Evolutionary conservation across 495 filamentous ascomycete species (phyloP).

Genomic region (Podospora fimiseda): DNA sequence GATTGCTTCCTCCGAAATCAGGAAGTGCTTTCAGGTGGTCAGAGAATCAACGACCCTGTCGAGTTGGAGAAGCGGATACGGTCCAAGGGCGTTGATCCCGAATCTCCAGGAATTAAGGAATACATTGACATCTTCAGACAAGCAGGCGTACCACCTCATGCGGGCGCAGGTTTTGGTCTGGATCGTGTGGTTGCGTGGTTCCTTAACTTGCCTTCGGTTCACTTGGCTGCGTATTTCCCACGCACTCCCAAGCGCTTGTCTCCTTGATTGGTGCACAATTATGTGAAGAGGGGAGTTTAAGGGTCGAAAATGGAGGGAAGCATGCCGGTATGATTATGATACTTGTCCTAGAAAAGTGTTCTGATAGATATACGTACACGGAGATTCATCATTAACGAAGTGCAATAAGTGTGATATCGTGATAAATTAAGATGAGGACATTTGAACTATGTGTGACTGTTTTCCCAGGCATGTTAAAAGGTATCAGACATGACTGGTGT

Average conservation of each 20-base stretch:
- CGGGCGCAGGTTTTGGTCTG: constrained; percentile 76
- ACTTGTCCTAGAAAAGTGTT: no score
- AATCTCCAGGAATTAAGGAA: constrained; percentile 66
- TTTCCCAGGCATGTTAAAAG: no score
- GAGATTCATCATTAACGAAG: no score
- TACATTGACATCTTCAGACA: constrained; percentile 65
- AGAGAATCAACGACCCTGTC: constrained; percentile 69
- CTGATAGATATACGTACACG: no score
- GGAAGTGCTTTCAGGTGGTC: constrained; percentile 66
- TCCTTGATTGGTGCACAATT: constrained; percentile 50
- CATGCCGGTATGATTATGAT: no score
- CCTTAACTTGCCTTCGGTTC: constrained; percentile 73
- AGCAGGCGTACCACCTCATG: constrained; percentile 65
- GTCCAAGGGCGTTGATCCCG: constrained; percentile 64
- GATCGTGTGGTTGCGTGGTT: constrained; percentile 88
- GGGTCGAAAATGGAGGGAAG: no score
- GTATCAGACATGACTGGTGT: no score
- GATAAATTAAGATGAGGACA: no score
- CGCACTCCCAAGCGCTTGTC: constrained; percentile 76
- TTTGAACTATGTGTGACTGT: no score
- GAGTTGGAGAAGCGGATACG: constrained; percentile 62
- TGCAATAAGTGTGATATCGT: no score
- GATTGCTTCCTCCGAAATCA: constrained; percentile 91
- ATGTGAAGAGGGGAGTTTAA: no score
- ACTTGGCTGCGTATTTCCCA: constrained; percentile 72